These are phyloP conservation scores for Fusarium mangiferae DNA, from an alignment of 2,329 filamentous ascomycete species.

Conservation along the genomic window DNA sequence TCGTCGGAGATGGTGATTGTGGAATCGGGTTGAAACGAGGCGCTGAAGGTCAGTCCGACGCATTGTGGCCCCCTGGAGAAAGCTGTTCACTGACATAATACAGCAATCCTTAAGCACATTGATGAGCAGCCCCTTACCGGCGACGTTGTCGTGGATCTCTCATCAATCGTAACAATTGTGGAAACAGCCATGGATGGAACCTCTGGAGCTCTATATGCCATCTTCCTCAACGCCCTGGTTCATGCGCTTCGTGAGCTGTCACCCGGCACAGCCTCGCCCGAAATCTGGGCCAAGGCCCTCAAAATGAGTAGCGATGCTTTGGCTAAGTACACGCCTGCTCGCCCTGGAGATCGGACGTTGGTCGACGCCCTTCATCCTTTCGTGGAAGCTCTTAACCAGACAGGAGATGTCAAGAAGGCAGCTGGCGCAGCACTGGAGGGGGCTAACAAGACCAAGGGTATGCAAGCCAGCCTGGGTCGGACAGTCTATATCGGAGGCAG, in stretches of 20 bases:
- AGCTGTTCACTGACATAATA: conserved; percentile 31
- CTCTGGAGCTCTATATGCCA: conserved; percentile 73
- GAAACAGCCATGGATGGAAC: conserved; percentile 71
- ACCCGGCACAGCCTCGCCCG: conserved; percentile 52
- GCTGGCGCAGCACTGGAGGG: conserved; percentile 79
- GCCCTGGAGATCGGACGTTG: conserved; percentile 88
- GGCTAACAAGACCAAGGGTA: conserved; percentile 86
- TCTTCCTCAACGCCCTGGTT: conserved; percentile 89
- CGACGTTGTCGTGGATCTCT: conserved; percentile 64
- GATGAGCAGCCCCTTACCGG: conserved; percentile 56
- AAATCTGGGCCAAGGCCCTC: conserved; percentile 72
- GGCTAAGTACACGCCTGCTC: conserved; percentile 86
- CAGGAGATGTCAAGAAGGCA: conserved; percentile 75
- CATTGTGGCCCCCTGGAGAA: neutral
- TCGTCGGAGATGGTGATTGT: conserved; percentile 91
- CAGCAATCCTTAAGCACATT: conserved; percentile 65
- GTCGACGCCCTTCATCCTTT: conserved; percentile 93
- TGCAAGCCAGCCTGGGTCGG: conserved; percentile 85
- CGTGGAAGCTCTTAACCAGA: conserved; percentile 74
- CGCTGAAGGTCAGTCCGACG: conserved; percentile 71
- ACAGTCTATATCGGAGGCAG: conserved; percentile 58
- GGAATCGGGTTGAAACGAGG: conserved; percentile 87
- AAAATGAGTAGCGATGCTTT: conserved; percentile 76
- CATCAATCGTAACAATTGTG: conserved; percentile 63
- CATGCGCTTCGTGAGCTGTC: conserved; percentile 64